Conservation (phyloP, 163 green algal species). For the Coccomyxa subellipsoidea region DNA sequence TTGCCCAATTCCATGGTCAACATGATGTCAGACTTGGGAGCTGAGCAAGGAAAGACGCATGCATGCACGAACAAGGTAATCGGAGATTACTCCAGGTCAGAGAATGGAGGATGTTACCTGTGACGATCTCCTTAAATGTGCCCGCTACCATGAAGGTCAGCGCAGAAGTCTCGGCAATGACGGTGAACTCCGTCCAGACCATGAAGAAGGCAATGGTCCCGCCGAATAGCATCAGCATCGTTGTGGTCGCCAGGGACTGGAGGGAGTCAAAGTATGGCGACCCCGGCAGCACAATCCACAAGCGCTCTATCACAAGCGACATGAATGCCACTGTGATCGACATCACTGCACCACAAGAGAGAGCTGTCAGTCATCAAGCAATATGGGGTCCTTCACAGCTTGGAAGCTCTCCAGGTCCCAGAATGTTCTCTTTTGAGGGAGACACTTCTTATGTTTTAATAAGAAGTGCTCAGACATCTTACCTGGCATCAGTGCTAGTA, state of each 20-base stretch:
- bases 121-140: slow-evolving; percentile 88
- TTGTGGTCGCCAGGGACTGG: slow-evolving; percentile 38
- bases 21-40: not conserved
- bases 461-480: no score
- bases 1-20: no score
- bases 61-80: not conserved
- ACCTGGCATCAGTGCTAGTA: slow-evolving; percentile 69
- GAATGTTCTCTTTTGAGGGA: no score
- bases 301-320: slow-evolving; percentile 61
- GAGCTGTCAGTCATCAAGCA: no score
- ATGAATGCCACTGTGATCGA: slow-evolving; percentile 56
- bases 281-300: slow-evolving; percentile 63
- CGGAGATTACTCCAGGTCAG: no score
- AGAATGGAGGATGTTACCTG: slow-evolving; percentile 33
- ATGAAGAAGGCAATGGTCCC: slow-evolving; percentile 80
- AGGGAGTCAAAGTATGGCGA: slow-evolving; percentile 67
- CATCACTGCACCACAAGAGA: slow-evolving; percentile 61
- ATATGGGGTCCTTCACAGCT: no score
- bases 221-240: slow-evolving; percentile 54
- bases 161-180: slow-evolving; percentile 79
- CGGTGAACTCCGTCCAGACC: slow-evolving; percentile 66
- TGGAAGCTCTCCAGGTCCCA: no score
- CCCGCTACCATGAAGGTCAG: slow-evolving; percentile 92
- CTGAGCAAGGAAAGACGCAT: not conserved
- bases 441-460: no score